Conservation (phyloP, 495 filamentous ascomycete species). For the Aspergillus taichungensis region DNA sequence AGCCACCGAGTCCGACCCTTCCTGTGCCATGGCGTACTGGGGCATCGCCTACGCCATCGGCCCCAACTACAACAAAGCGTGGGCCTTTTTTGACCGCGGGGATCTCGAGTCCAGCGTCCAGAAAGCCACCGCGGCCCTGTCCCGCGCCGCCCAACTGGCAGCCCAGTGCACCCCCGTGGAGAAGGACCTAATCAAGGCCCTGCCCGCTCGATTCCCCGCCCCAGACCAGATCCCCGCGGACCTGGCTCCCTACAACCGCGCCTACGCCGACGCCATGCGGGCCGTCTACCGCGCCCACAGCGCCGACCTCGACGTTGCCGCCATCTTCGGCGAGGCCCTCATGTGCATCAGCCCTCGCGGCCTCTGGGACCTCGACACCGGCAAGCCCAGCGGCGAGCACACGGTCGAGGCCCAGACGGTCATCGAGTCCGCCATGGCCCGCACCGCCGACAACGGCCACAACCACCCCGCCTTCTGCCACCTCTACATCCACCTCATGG, state of each 20-base stretch:
- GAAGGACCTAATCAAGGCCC: conserved; percentile 43
- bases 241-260: conserved; percentile 36
- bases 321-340: conserved; percentile 52
- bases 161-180: conserved; percentile 30
- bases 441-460: conserved; percentile 24
- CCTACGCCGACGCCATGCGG: conserved; percentile 51
- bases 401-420: conserved; percentile 44
- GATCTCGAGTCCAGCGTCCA: conserved; percentile 36
- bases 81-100: conserved; percentile 47
- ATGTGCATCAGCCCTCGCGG: conserved; percentile 58
- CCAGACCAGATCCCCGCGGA: conserved; percentile 16
- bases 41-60: conserved; percentile 53
- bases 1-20: conserved; percentile 41
- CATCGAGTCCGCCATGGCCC: conserved; percentile 41
- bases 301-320: conserved; percentile 46
- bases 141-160: conserved; percentile 26
- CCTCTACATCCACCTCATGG: conserved; percentile 60
- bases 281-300: conserved; percentile 38
- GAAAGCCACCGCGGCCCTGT: conserved; percentile 28
- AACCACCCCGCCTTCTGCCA: conserved; percentile 52
- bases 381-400: conserved; percentile 41
- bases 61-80: conserved; percentile 65
- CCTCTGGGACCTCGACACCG: conserved; percentile 49
- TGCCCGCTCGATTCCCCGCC: conserved; percentile 43
- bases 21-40: conserved; percentile 56